Percentiles rank a stretch among this genome's conserved stretches.
These are phyloP conservation scores for Tricholoma furcatifolium DNA, from an alignment of 768 basidiomycete genomes.

Conservation along the genomic window DNA sequence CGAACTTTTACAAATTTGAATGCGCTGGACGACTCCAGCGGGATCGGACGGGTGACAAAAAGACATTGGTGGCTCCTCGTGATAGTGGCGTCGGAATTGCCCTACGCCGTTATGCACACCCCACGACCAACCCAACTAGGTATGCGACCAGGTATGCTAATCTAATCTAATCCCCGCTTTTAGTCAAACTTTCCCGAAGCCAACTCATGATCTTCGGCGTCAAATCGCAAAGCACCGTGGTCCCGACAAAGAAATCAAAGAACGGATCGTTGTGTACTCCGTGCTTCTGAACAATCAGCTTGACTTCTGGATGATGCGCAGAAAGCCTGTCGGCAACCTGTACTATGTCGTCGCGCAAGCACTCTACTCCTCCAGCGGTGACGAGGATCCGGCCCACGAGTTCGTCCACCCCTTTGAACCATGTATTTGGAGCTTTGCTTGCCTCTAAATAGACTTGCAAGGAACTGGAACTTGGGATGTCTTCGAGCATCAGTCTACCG, in stretches of 20 bases:
- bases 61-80: neutral
- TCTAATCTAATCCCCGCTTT: neutral
- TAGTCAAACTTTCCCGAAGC: conserved; percentile 19
- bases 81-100: too few species aligned
- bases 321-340: conserved; percentile 18
- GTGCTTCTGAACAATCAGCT: conserved; percentile 24
- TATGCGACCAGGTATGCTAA: too few species aligned
- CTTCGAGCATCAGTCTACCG: conserved; percentile 11
- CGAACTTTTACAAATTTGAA: neutral
- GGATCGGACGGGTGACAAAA: neutral
- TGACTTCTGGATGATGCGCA: conserved; percentile 2
- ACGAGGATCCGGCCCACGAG: conserved; percentile 32
- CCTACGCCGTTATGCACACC: too few species aligned
- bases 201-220: conserved; percentile 22
- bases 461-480: conserved; percentile 14
- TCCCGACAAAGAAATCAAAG: conserved; percentile 18
- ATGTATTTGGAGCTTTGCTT: conserved; percentile 25
- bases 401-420: conserved; percentile 30
- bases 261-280: conserved; percentile 35
- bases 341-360: conserved; percentile 30
- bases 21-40: neutral
- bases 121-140: too few species aligned
- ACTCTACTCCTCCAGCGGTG: conserved; percentile 31
- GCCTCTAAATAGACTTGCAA: conserved; percentile 28
- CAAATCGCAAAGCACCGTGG: conserved; percentile 15